A percentile compares a stretch with the other conserved stretches of the same genome.
phyloP scores from a whole-genome alignment of 106 monocot genomes.

The Acorus calamus region DNA sequence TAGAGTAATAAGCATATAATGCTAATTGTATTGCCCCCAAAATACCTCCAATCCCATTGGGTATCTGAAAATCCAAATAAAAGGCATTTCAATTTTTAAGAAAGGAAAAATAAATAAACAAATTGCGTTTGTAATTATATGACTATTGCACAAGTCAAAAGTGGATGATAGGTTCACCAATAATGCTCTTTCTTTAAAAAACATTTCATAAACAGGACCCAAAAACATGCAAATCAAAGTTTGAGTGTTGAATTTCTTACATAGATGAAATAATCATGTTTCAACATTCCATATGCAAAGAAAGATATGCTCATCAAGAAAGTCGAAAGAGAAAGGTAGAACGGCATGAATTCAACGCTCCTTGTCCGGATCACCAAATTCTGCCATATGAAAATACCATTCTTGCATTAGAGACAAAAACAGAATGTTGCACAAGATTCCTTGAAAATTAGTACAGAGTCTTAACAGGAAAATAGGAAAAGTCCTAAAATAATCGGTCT shows the following conservation, averaged over 20 bases:
- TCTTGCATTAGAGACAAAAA: no score
- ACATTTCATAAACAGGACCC: no score
- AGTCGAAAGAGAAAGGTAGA: slow-evolving; percentile 59
- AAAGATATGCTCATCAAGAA: slow-evolving; percentile 77
- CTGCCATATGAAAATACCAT: slow-evolving; percentile 12
- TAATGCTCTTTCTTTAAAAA: no score
- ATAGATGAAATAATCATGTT: slow-evolving; percentile 70
- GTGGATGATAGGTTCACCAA: no score
- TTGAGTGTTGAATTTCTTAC: slow-evolving; percentile 20
- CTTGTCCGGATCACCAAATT: slow-evolving; percentile 62
- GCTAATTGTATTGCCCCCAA: slow-evolving; percentile 45
- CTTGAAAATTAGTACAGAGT: no score
- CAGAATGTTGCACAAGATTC: no score
- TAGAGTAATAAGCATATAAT: slow-evolving; percentile 51
- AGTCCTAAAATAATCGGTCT: no score
- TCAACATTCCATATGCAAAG: slow-evolving; percentile 61
- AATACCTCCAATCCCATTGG: slow-evolving; percentile 56
- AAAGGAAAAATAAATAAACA: not conserved
- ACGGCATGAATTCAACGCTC: slow-evolving; percentile 85
- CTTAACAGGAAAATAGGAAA: no score
- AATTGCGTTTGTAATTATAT: not conserved
- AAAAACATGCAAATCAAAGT: no score
- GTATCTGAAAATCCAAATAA: slow-evolving; percentile 34
- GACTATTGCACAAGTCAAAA: no score
- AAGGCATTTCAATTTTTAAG: not conserved